A percentile compares a stretch with the other conserved stretches of the same genome.
These are phyloP conservation scores for Rosa multiflora DNA, from an alignment of 306 rosid species.

Conservation along the genomic window DNA sequence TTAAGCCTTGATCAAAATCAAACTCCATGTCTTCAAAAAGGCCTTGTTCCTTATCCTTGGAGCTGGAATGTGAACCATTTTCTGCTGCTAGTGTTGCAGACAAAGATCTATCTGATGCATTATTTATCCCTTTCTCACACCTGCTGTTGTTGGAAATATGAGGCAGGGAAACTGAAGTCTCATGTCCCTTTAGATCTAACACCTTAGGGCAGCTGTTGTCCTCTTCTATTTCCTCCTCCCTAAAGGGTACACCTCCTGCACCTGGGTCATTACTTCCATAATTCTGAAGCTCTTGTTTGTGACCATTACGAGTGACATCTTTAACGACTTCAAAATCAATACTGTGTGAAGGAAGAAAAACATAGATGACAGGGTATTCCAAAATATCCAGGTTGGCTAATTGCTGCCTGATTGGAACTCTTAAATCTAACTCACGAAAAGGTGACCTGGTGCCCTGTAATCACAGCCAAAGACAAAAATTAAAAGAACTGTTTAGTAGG, in stretches of 20 bases:
- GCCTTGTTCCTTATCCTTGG: constrained; percentile 30
- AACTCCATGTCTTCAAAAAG: constrained; percentile 37
- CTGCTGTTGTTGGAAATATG: constrained; percentile 23
- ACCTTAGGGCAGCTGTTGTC: constrained; percentile 43
- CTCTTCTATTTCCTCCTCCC: constrained; percentile 78
- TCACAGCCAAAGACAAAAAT: constrained; percentile 9
- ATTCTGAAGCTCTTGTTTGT: constrained; percentile 40
- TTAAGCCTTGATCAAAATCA: constrained; percentile 60
- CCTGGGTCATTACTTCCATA: constrained; percentile 26
- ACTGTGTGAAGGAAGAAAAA: constrained; percentile 64
- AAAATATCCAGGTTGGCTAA: constrained; percentile 53
- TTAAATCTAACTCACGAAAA: constrained; percentile 64
- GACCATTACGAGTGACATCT: constrained; percentile 27
- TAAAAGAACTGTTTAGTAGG: not conserved
- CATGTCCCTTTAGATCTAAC: constrained; percentile 54
- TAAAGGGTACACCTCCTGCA: constrained; percentile 51
- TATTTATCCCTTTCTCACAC: constrained; percentile 26
- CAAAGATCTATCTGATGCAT: constrained; percentile 33
- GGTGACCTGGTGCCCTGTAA: constrained; percentile 65
- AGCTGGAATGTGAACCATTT: constrained; percentile 22
- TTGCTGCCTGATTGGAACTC: constrained; percentile 69
- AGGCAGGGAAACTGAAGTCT: constrained; percentile 37
- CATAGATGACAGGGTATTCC: constrained; percentile 84
- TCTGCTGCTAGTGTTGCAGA: constrained; percentile 36
- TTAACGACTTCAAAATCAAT: constrained; percentile 60